These are phyloP conservation scores for Tetrahymena malaccensis DNA, from an alignment of 73 alveolate genomes.

Conservation along the genomic window DNA sequence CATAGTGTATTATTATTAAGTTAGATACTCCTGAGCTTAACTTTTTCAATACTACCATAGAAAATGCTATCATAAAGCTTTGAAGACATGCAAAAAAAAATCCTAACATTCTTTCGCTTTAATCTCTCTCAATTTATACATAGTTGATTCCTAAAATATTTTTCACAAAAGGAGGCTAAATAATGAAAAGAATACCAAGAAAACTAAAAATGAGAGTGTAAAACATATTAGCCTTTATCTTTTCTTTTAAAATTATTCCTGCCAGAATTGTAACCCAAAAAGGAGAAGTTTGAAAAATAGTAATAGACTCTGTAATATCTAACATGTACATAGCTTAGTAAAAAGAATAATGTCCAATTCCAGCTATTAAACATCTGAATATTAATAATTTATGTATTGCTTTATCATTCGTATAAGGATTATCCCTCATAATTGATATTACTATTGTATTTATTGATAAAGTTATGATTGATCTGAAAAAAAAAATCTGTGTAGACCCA, in stretches of 20 bases:
- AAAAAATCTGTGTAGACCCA: background rate
- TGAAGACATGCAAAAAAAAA: background rate
- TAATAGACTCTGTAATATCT: background rate
- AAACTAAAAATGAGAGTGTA: background rate
- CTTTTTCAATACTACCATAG: background rate
- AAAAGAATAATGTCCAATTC: background rate
- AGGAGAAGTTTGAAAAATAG: background rate
- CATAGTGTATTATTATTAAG: background rate
- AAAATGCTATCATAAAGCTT: background rate
- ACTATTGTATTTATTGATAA: background rate
- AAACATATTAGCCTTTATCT: background rate
- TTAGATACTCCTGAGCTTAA: background rate
- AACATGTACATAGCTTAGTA: background rate
- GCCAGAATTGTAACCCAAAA: background rate
- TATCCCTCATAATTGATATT: background rate
- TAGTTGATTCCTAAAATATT: background rate
- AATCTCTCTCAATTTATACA: background rate
- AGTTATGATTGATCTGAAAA: background rate
- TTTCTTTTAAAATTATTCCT: background rate
- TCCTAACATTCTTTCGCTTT: background rate
- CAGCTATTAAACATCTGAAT: background rate
- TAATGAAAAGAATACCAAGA: background rate
- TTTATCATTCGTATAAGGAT: background rate
- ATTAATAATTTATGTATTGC: background rate
- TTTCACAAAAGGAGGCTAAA: background rate